Conservation (phyloP, 2,329 filamentous ascomycete species). For the Phialemonium atrogriseum region DNA sequence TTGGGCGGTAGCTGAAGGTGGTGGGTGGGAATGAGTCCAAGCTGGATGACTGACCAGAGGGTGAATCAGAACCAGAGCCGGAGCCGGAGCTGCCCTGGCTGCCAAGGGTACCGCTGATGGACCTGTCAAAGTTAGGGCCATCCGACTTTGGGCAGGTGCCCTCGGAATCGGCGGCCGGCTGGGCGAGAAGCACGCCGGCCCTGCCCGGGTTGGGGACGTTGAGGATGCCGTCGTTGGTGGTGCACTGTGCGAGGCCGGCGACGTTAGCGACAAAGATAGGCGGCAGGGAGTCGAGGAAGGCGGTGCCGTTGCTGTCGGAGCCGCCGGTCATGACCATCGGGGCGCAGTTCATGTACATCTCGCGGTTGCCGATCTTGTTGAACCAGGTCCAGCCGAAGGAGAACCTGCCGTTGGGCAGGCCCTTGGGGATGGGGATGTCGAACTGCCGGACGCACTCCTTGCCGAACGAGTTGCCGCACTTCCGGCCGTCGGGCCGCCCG, state of each 20-base stretch:
- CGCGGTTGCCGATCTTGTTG: constrained; percentile 53
- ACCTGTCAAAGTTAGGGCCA: no score
- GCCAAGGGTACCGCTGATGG: no score
- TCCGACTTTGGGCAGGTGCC: no score
- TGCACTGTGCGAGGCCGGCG: constrained; percentile 18
- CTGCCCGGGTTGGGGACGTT: constrained; percentile 16
- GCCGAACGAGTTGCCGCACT: constrained; percentile 16
- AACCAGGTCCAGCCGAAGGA: constrained; percentile 56
- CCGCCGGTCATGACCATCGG: constrained; percentile 39
- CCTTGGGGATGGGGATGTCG: constrained; percentile 16
- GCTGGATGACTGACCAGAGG: no score
- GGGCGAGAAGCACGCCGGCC: constrained; percentile 13
- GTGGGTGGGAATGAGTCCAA: no score
- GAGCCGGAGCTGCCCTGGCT: no score
- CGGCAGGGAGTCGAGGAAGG: constrained; percentile 36
- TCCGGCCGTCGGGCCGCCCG: constrained; percentile 9
- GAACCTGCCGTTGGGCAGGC: constrained; percentile 26
- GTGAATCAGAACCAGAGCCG: no score
- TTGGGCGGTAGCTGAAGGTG: no score
- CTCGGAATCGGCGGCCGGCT: constrained; percentile 8
- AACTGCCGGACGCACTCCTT: constrained; percentile 17
- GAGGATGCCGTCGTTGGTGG: constrained; percentile 10
- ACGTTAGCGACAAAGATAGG: constrained; percentile 53
- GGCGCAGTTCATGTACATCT: constrained; percentile 59
- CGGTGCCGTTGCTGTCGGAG: constrained; percentile 4